Evolutionary conservation across 192 early-diverging fungal species (phyloP).

Genomic region (Mortierella alpina): DNA sequence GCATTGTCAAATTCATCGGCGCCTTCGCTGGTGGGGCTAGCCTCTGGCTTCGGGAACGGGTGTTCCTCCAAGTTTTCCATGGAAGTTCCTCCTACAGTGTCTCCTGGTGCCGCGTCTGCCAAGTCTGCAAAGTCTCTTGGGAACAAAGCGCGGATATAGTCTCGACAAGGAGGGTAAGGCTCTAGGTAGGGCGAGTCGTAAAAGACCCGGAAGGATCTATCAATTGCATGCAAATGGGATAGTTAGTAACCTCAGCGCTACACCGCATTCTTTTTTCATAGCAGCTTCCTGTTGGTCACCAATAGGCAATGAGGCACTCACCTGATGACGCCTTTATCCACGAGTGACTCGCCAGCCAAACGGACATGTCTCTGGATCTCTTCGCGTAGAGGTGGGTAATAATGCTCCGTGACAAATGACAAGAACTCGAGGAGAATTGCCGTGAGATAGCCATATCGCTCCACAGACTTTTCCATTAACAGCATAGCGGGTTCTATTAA

Average conservation of each 20-base stretch:
- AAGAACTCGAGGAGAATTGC: slow-evolving; percentile 78
- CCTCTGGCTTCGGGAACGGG: neutral
- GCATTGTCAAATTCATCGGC: slow-evolving; percentile 31
- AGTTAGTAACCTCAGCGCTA: slow-evolving; percentile 1
- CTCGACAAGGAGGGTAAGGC: slow-evolving; percentile 37
- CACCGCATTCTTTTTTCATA: neutral
- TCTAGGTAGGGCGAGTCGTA: slow-evolving; percentile 46
- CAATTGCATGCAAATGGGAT: neutral
- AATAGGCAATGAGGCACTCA: slow-evolving; percentile 23
- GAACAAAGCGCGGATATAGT: slow-evolving; percentile 25
- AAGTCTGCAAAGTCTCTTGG: slow-evolving; percentile 26
- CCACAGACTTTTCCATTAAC: slow-evolving; percentile 74
- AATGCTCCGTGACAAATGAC: slow-evolving; percentile 67
- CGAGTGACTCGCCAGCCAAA: slow-evolving; percentile 65
- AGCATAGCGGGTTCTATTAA: slow-evolving; percentile 78
- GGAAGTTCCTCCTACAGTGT: slow-evolving; percentile 10
- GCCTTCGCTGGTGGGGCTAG: slow-evolving; percentile 5
- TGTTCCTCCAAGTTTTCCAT: slow-evolving; percentile 22
- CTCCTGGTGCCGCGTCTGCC: slow-evolving; percentile 1
- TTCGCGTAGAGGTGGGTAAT: slow-evolving; percentile 60
- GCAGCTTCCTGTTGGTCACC: neutral
- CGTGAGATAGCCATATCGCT: slow-evolving; percentile 72
- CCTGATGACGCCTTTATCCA: slow-evolving; percentile 73
- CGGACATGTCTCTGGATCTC: slow-evolving; percentile 62
- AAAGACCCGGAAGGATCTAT: slow-evolving; percentile 46